Conservation (phyloP, 805 yeast species). For the Zygosaccharomyces lentus region DNA sequence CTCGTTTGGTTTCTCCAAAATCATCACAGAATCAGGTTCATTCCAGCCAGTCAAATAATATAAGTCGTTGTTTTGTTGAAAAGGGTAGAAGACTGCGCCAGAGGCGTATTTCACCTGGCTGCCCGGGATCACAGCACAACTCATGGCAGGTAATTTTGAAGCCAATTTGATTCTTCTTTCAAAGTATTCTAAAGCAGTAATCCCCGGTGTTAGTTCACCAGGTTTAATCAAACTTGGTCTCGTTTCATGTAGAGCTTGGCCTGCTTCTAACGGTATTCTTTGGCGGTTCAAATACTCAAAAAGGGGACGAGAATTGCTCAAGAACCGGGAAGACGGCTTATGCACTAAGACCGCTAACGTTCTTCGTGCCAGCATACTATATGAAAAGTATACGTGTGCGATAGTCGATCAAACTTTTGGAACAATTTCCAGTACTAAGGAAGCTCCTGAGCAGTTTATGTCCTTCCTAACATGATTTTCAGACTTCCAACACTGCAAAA, state of each 20-base stretch:
- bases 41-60: conserved; percentile 88
- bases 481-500: no score
- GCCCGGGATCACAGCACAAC: conserved; percentile 74
- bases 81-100: conserved; percentile 86
- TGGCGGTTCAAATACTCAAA: conserved; percentile 14
- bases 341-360: background rate
- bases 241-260: conserved; percentile 86
- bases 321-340: background rate
- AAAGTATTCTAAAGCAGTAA: conserved; percentile 76
- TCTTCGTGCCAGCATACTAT: background rate
- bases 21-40: conserved; percentile 75
- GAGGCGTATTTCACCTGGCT: conserved; percentile 71
- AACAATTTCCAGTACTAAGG: no score
- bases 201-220: conserved; percentile 87
- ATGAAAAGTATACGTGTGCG: background rate
- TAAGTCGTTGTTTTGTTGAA: conserved; percentile 87
- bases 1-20: conserved; percentile 57
- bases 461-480: no score
- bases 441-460: no score
- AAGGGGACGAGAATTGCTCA: conserved; percentile 4
- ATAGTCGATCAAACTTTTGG: no score
- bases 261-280: conserved; percentile 44
- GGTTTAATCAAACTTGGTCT: conserved; percentile 67
- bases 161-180: conserved; percentile 63
- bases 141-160: conserved; percentile 51